Evolutionary conservation across 2,329 filamentous ascomycete genomes (phyloP), one percentile per base, ranked within the genome.

Genomic region (Fusarium anthophilum): DNA sequence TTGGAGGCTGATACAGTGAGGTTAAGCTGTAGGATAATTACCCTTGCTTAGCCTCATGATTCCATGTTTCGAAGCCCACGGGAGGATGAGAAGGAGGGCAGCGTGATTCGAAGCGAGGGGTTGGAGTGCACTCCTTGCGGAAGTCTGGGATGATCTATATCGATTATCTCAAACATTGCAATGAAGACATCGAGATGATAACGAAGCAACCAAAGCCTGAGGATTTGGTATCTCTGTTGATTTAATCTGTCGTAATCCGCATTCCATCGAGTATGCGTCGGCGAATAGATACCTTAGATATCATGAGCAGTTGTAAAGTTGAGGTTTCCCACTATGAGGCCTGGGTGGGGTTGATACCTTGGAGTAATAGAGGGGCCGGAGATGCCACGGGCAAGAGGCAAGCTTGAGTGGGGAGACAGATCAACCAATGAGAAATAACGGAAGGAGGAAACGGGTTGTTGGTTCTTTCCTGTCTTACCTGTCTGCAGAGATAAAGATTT

Each of bases 401-500:
- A 43, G n/a, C 45, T 9, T 17, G 45, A 38, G 48, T 57, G 66
- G 60, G 28, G 41, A 13, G 1, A 5, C 10, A 35, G 28, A 62
- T n/a, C 37, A 66, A 13, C 59, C 54, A 70, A 66, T 63, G 26
- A 28, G 32, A 30, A 61, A 22, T 5, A 41, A 2, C 26, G 35
- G 61, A 45, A 54, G 22, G 47, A 38, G 47, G 41, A 28, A 35
- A 48, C 26, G 56, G 39, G 39, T 24, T 24, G 32, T 26, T 32
- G 39, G 30, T 17, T 57, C 51, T 55, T 55, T 54, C 51, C 24
- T n/a, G 35, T 51, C 47, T 59, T 45, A 37, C 61, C 43, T 28
- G 17, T 7, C 58, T 39, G 54, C 18, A 26, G 38, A 63, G 72
- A 67, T 68, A 70, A 68, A 70, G 72, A 76, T 76, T 76, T 55